Evolutionary conservation across 2,329 filamentous ascomycete species (phyloP).

Genomic region (Pyrenochaeta sp.): DNA sequence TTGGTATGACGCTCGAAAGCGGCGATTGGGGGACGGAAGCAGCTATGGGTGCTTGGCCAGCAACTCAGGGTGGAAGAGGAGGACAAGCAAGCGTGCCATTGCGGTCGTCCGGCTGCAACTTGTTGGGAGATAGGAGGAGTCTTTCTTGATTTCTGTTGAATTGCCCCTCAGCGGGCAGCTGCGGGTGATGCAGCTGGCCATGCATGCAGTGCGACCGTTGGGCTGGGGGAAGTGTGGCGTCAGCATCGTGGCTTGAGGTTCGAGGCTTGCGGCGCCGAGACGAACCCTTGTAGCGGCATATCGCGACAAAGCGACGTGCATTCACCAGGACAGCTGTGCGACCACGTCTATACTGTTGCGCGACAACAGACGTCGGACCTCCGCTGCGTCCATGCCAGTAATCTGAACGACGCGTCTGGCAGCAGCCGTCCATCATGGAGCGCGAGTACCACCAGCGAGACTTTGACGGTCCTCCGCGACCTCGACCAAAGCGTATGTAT

Average conservation of each 20-base stretch:
- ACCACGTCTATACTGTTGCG: constrained; percentile 1
- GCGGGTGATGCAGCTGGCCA: constrained; percentile 21
- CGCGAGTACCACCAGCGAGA: constrained; percentile 47
- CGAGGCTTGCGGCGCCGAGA: constrained; percentile 8
- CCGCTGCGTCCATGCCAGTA: constrained; percentile 11
- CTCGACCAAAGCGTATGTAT: constrained; percentile 48
- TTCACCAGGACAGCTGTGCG: constrained; percentile 2
- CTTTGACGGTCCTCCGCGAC: constrained; percentile 44
- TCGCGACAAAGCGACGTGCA: constrained; percentile 1
- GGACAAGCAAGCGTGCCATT: constrained; percentile 14
- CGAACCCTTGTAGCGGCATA: constrained; percentile 4
- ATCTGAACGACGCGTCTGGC: constrained; percentile 3
- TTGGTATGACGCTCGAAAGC: constrained; percentile 19
- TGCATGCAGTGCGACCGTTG: constrained; percentile 11
- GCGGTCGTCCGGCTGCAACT: constrained; percentile 15
- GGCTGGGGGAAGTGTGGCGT: constrained; percentile 11
- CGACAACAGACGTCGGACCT: background rate
- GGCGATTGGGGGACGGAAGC: constrained; percentile 26
- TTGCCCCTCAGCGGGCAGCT: constrained; percentile 23
- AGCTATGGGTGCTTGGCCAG: constrained; percentile 25
- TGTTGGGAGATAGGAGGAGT: constrained; percentile 17
- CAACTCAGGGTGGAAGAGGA: constrained; percentile 15
- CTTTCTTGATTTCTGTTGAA: constrained; percentile 26
- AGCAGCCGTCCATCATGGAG: constrained; percentile 40
- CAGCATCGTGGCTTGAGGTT: background rate